phyloP scores from a whole-genome alignment of 2,329 filamentous ascomycete genomes.

The Arthrinium phaeospermum region DNA sequence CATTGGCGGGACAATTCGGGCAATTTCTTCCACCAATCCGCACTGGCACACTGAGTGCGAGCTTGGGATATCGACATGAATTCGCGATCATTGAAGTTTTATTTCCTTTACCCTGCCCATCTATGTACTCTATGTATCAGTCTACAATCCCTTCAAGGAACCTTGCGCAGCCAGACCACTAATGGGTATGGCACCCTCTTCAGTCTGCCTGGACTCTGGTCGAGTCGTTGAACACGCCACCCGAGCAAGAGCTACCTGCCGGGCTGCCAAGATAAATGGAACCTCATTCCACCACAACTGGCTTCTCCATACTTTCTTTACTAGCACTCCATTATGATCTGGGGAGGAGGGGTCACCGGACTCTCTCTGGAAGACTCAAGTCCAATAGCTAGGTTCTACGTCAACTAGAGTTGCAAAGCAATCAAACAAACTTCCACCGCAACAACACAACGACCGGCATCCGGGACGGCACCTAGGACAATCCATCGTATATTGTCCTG shows the following conservation, averaged over 20 bases:
- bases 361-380: background rate
- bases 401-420: background rate
- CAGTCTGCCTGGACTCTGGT: background rate
- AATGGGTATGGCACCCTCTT: background rate
- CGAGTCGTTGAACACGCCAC: background rate
- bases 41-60: background rate
- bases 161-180: background rate
- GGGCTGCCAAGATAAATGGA: background rate
- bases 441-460: background rate
- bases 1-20: slow-evolving; percentile 20
- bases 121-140: background rate
- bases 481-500: background rate
- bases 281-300: background rate
- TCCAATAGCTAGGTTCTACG: background rate
- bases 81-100: background rate
- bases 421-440: slow-evolving; percentile 1
- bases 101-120: background rate
- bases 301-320: slow-evolving; percentile 2
- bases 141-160: background rate
- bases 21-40: slow-evolving; percentile 4
- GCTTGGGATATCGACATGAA: background rate
- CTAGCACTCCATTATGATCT: background rate
- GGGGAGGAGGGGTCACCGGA: background rate
- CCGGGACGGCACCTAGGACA: background rate
- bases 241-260: background rate